Conservation (phyloP, 257 asterid genomes). For the Nicotiana otophora region DNA sequence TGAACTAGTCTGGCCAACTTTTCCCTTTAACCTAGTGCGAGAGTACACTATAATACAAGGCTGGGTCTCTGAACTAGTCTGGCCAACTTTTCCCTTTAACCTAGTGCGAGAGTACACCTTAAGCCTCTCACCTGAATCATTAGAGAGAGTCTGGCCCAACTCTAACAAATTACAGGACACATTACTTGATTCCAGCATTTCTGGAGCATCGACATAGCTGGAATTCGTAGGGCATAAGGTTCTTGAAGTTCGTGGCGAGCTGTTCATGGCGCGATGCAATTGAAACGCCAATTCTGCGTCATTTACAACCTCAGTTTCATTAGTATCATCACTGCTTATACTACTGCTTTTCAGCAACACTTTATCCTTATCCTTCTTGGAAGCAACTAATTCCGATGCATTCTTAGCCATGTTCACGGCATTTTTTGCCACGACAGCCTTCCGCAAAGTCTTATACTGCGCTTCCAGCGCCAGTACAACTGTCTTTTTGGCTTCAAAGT, state of each 20-base stretch:
- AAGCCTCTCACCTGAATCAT: slow-evolving; percentile 24
- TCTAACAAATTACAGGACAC: slow-evolving; percentile 27
- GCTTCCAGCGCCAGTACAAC: slow-evolving; percentile 29
- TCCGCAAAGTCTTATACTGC: slow-evolving; percentile 27
- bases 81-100: slow-evolving; percentile 18
- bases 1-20: slow-evolving; percentile 15
- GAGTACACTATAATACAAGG: slow-evolving; percentile 8
- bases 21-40: slow-evolving; percentile 17
- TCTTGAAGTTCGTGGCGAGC: slow-evolving; percentile 45
- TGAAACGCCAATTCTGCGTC: slow-evolving; percentile 53
- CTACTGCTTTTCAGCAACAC: slow-evolving; percentile 3
- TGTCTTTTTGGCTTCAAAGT: slow-evolving; percentile 25
- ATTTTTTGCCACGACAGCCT: slow-evolving; percentile 24
- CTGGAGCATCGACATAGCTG: slow-evolving; percentile 19
- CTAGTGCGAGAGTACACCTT: slow-evolving; percentile 17
- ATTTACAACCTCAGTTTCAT: slow-evolving; percentile 27
- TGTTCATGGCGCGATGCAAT: slow-evolving; percentile 55
- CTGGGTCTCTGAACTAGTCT: slow-evolving; percentile 7
- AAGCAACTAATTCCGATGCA: slow-evolving; percentile 19
- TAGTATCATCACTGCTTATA: slow-evolving; percentile 8
- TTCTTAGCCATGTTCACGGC: slow-evolving; percentile 21
- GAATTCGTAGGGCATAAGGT: slow-evolving; percentile 20
- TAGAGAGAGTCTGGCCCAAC: slow-evolving; percentile 11
- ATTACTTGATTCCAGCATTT: slow-evolving; percentile 23
- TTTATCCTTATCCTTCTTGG: slow-evolving; percentile 20